Conservation (phyloP, 306 rosid species). For the Cucumis cinereus region DNA sequence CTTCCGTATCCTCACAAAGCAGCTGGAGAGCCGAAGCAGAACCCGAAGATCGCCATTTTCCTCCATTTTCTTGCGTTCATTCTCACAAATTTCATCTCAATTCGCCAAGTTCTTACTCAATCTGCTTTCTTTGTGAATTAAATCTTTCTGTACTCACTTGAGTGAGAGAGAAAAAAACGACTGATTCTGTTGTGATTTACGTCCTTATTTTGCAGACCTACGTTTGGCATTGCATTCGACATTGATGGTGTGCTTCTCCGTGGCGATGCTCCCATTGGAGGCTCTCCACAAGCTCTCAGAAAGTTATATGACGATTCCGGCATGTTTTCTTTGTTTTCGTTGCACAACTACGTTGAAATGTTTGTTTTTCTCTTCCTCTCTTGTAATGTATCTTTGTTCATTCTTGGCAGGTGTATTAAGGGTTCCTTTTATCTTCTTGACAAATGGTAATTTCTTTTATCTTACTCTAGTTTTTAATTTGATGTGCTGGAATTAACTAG, state of each 20-base stretch:
- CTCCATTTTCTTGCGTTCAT: conserved; percentile 21
- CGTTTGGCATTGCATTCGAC: conserved; percentile 81
- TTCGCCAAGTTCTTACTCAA: conserved; percentile 20
- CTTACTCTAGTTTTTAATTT: neutral
- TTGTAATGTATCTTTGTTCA: neutral
- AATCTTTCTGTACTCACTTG: neutral
- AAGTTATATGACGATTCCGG: conserved; percentile 47
- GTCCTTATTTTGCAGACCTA: conserved; percentile 23
- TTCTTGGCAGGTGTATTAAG: conserved; percentile 33
- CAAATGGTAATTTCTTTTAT: conserved; percentile 43
- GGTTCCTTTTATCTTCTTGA: conserved; percentile 66
- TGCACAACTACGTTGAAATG: neutral
- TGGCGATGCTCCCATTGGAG: conserved; percentile 64
- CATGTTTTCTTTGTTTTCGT: conserved; percentile 1
- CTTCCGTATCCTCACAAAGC: conserved; percentile 32
- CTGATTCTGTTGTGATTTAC: neutral
- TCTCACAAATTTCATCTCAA: conserved; percentile 33
- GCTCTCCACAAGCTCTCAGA: conserved; percentile 53
- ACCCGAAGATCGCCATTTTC: conserved; percentile 11
- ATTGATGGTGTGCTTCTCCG: conserved; percentile 86
- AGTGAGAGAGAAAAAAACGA: neutral
- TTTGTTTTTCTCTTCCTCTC: neutral
- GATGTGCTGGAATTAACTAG: neutral
- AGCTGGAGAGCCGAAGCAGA: conserved; percentile 14
- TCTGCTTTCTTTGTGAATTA: neutral